These are phyloP conservation scores for Ettlia oleoabundans DNA, from an alignment of 139 green algal species.

Conservation along the genomic window DNA sequence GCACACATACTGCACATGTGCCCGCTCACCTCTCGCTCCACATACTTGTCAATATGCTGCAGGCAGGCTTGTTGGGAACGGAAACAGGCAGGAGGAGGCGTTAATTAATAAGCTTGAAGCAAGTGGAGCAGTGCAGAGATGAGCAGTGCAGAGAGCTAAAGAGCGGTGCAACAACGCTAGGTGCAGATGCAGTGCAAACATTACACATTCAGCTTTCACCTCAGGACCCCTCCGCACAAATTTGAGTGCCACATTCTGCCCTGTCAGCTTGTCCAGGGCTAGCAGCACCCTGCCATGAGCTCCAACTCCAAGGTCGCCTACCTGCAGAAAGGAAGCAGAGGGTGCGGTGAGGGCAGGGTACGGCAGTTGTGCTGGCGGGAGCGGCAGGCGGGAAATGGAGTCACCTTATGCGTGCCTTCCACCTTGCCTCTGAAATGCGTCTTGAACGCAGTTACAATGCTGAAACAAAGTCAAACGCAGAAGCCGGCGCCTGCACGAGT, in stretches of 20 bases:
- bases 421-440: too few species aligned
- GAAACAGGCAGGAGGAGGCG: background rate
- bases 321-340: background rate
- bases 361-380: background rate
- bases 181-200: too few species aligned
- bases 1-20: too few species aligned
- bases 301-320: background rate
- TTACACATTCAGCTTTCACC: too few species aligned
- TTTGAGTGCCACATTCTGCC: constrained; percentile 44
- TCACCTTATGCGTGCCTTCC: too few species aligned
- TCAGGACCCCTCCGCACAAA: constrained; percentile 40
- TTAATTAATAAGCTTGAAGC: too few species aligned
- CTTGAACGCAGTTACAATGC: too few species aligned
- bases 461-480: too few species aligned
- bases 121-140: background rate
- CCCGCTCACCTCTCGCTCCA: constrained; percentile 80
- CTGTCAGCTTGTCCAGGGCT: constrained; percentile 28
- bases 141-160: background rate
- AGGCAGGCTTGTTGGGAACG: background rate
- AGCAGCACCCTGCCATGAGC: constrained; percentile 32
- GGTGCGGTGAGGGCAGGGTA: background rate
- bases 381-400: too few species aligned
- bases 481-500: too few species aligned
- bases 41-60: constrained; percentile 93
- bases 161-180: background rate